These are phyloP conservation scores for Erysiphe pulchra DNA, from an alignment of 2,329 filamentous ascomycete species.

Conservation along the genomic window DNA sequence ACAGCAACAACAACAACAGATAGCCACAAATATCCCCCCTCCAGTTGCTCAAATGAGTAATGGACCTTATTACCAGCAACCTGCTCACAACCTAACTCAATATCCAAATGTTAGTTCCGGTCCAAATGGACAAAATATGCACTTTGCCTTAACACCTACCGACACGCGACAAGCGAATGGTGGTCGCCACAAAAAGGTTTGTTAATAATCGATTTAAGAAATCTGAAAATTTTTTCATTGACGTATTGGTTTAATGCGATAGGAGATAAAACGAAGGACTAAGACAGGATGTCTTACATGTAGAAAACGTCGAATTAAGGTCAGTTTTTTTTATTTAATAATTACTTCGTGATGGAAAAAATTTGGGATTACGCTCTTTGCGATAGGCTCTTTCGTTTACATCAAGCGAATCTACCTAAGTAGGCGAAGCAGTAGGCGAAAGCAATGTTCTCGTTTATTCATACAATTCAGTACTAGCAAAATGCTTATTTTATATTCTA, in stretches of 20 bases:
- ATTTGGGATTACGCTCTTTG: constrained; percentile 9
- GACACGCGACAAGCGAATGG: constrained; percentile 29
- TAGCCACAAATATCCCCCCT: constrained; percentile 26
- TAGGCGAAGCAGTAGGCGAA: constrained; percentile 13
- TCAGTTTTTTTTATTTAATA: constrained; percentile 17
- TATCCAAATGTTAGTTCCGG: constrained; percentile 22
- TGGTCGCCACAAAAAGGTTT: constrained; percentile 29
- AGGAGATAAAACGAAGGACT: constrained; percentile 52
- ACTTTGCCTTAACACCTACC: constrained; percentile 28
- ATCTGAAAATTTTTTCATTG: constrained; percentile 2
- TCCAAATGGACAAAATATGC: constrained; percentile 20
- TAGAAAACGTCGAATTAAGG: constrained; percentile 46
- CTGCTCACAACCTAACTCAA: constrained; percentile 15
- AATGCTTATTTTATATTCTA: not conserved
- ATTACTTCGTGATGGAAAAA: constrained; percentile 1
- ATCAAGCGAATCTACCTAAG: constrained; percentile 15
- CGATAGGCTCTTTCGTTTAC: constrained; percentile 14
- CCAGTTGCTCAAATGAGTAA: constrained; percentile 22
- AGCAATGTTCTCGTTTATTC: not conserved
- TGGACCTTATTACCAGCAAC: constrained; percentile 21
- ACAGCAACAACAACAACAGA: constrained; percentile 16
- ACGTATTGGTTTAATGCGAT: constrained; percentile 7
- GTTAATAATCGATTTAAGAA: constrained; percentile 2
- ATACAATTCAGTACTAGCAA: not conserved
- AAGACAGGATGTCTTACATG: constrained; percentile 47